These are phyloP conservation scores for Phytophthora melonis DNA, from an alignment of 352 stramenopile species.

Conservation along the genomic window DNA sequence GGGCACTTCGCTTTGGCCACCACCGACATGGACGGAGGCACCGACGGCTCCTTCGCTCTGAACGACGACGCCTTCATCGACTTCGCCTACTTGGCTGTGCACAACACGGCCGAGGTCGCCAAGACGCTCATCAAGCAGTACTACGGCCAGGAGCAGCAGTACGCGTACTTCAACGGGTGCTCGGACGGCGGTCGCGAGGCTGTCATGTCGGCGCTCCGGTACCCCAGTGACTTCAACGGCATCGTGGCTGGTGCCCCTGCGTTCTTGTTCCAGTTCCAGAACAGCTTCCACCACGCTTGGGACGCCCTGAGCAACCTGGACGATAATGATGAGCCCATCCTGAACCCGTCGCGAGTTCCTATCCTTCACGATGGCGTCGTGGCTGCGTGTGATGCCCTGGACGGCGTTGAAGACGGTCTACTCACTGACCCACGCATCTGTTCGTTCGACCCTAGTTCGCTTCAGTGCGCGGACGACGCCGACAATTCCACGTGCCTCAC, in stretches of 20 bases:
- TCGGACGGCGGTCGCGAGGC: constrained; percentile 46
- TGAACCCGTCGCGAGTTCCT: constrained; percentile 31
- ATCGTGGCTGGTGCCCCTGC: constrained; percentile 46
- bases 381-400: constrained; percentile 34
- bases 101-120: constrained; percentile 35
- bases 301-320: constrained; percentile 32
- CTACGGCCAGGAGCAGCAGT: constrained; percentile 45
- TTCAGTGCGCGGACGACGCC: too few species aligned
- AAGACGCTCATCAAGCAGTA: constrained; percentile 50
- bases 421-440: too few species aligned
- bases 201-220: constrained; percentile 44
- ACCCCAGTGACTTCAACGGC: constrained; percentile 45
- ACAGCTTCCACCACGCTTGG: constrained; percentile 49
- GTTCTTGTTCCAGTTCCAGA: constrained; percentile 44
- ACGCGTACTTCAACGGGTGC: constrained; percentile 52
- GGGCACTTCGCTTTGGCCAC: constrained; percentile 42
- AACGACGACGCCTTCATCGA: constrained; percentile 34
- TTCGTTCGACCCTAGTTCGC: too few species aligned
- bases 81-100: constrained; percentile 47
- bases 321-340: constrained; percentile 25
- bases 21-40: constrained; percentile 44
- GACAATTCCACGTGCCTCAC: too few species aligned
- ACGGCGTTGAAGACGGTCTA: constrained; percentile 11
- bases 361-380: constrained; percentile 42
- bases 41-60: constrained; percentile 40